Evolutionary conservation across 306 rosid species (phyloP).

Genomic region (Biancaea sappan): DNA sequence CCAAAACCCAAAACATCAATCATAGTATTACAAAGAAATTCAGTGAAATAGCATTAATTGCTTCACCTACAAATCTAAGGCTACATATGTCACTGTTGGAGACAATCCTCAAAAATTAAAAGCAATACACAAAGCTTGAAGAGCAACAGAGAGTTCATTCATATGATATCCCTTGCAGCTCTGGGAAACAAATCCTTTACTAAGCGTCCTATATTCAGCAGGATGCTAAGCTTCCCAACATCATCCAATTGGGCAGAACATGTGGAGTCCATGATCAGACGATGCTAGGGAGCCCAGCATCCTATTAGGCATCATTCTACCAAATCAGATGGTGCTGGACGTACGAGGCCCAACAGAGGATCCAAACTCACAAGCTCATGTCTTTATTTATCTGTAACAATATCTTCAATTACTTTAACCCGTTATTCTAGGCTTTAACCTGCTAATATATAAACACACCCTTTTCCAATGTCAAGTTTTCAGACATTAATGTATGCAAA

Average conservation of each 20-base stretch:
- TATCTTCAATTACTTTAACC: constrained; percentile 40
- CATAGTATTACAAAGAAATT: neutral
- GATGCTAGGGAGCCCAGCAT: too few relatives aligned
- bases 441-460: constrained; percentile 35
- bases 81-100: neutral
- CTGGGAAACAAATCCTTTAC: too few relatives aligned
- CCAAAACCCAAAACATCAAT: constrained; percentile 37
- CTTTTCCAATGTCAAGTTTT: constrained; percentile 22
- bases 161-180: constrained; percentile 4
- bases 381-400: neutral
- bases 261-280: too few relatives aligned
- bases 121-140: constrained; percentile 11
- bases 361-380: too few relatives aligned
- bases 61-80: constrained; percentile 32
- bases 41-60: constrained; percentile 16
- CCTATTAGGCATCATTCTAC: too few relatives aligned
- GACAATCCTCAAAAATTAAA: neutral
- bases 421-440: constrained; percentile 54
- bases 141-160: constrained; percentile 24
- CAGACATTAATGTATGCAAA: neutral
- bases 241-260: too few relatives aligned
- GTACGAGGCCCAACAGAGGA: too few relatives aligned
- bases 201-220: too few relatives aligned
- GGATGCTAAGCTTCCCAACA: too few relatives aligned
- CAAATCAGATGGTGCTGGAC: too few relatives aligned